phyloP scores from a whole-genome alignment of 108 stramenopile species.

The Conticribra guillardii region DNA sequence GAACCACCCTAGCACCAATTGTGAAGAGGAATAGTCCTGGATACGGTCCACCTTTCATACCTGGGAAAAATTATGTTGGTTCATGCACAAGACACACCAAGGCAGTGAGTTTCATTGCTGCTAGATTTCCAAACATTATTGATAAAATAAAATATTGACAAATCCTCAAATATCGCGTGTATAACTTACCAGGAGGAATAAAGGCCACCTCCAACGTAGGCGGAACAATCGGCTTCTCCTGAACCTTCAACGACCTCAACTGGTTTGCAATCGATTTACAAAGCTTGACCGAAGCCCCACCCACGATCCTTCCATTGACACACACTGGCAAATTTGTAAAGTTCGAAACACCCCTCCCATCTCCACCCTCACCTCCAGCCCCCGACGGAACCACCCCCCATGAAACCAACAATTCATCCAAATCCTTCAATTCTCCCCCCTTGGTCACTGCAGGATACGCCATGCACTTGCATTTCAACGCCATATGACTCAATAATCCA shows the following conservation, averaged over 20 bases:
- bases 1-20: slow-evolving; percentile 83
- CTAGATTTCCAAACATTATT: no score
- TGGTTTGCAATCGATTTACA: slow-evolving; percentile 74
- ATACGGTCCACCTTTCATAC: slow-evolving; percentile 81
- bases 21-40: slow-evolving; percentile 95
- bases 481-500: slow-evolving; percentile 96
- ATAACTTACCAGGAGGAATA: slow-evolving; percentile 69
- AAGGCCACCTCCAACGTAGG: slow-evolving; percentile 78
- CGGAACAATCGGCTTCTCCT: slow-evolving; percentile 58
- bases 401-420: slow-evolving; percentile 73
- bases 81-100: no score
- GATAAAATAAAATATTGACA: background rate
- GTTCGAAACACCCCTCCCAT: slow-evolving; percentile 59
- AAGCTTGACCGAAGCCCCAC: slow-evolving; percentile 56
- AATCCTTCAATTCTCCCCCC: slow-evolving; percentile 51
- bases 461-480: slow-evolving; percentile 75
- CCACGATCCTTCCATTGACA: slow-evolving; percentile 81
- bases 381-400: slow-evolving; percentile 72
- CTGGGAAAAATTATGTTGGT: slow-evolving; percentile 18
- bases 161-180: background rate
- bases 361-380: slow-evolving; percentile 69
- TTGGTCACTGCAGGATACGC: slow-evolving; percentile 61
- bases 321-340: slow-evolving; percentile 72
- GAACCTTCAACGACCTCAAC: slow-evolving; percentile 77
- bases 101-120: no score